These are phyloP conservation scores for Suhomyces anneliseae DNA, from an alignment of 1,139 yeast genomes.

Conservation along the genomic window DNA sequence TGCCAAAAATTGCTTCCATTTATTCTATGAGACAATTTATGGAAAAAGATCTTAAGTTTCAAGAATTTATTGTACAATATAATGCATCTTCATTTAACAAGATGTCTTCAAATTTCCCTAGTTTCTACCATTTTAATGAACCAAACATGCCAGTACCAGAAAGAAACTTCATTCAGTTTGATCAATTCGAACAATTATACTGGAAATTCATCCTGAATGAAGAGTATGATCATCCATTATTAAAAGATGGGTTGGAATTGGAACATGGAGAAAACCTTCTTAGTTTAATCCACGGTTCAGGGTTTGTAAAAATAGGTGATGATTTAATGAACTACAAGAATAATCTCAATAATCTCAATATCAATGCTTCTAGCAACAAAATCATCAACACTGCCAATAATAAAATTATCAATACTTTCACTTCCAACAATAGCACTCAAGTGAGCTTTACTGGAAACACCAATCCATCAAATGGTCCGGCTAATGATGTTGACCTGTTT, in stretches of 20 bases:
- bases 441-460: neutral
- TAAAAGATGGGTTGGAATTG: slow-evolving; percentile 30
- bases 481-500: slow-evolving; percentile 20
- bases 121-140: slow-evolving; percentile 12
- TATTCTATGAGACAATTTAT: slow-evolving; percentile 53
- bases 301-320: slow-evolving; percentile 28
- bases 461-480: neutral
- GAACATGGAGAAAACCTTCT: slow-evolving; percentile 32
- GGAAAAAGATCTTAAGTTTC: slow-evolving; percentile 50
- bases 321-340: slow-evolving; percentile 26
- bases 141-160: slow-evolving; percentile 19
- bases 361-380: slow-evolving; percentile 13
- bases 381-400: slow-evolving; percentile 12
- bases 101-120: slow-evolving; percentile 9
- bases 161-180: slow-evolving; percentile 21
- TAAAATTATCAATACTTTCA: slow-evolving; percentile 6
- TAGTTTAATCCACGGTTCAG: slow-evolving; percentile 25
- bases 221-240: slow-evolving; percentile 5
- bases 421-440: neutral
- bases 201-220: slow-evolving; percentile 44
- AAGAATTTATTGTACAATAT: slow-evolving; percentile 31
- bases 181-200: slow-evolving; percentile 45
- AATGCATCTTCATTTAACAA: slow-evolving; percentile 19
- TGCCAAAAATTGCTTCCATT: slow-evolving; percentile 38
- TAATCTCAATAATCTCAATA: slow-evolving; percentile 17